Evolutionary conservation across 2,329 filamentous ascomycete genomes (phyloP).

Genomic region (Arachnomyces sp.): DNA sequence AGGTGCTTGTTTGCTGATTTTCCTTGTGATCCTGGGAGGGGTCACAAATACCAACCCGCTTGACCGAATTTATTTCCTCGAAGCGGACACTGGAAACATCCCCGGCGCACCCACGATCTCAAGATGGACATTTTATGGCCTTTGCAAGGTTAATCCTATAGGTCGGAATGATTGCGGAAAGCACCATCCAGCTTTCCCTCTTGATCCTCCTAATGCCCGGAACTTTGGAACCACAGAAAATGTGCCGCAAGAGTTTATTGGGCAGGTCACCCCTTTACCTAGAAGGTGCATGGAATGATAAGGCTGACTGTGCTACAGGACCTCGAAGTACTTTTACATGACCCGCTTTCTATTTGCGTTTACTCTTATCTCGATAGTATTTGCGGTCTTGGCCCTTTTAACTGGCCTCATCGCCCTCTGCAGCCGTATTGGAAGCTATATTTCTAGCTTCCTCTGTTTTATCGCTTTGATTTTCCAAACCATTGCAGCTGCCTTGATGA

Average conservation of each 20-base stretch:
- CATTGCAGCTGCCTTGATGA: slow-evolving; percentile 53
- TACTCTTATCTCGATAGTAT: slow-evolving; percentile 76
- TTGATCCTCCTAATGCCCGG: slow-evolving; percentile 46
- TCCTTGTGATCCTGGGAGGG: slow-evolving; percentile 60
- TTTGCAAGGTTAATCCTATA: slow-evolving; percentile 57
- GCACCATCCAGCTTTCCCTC: slow-evolving; percentile 58
- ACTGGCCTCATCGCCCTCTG: slow-evolving; percentile 43
- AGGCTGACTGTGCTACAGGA: slow-evolving; percentile 29
- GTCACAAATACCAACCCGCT: slow-evolving; percentile 50
- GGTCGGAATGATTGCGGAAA: slow-evolving; percentile 57
- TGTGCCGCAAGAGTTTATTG: slow-evolving; percentile 48
- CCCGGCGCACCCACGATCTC: slow-evolving; percentile 58
- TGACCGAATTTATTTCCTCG: slow-evolving; percentile 75
- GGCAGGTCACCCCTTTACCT: slow-evolving; percentile 28
- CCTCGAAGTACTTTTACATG: slow-evolving; percentile 67
- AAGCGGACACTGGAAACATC: slow-evolving; percentile 68
- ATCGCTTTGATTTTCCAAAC: slow-evolving; percentile 54
- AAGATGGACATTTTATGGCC: slow-evolving; percentile 87
- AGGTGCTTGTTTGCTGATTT: slow-evolving; percentile 55
- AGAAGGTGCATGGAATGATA: slow-evolving; percentile 24
- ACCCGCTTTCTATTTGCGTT: slow-evolving; percentile 93
- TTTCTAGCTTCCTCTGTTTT: slow-evolving; percentile 47
- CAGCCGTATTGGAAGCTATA: slow-evolving; percentile 42
- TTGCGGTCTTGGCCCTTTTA: slow-evolving; percentile 46
- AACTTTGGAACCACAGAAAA: slow-evolving; percentile 54